Conservation (phyloP, 495 filamentous ascomycete species). For the Chaetomium fimeti region DNA sequence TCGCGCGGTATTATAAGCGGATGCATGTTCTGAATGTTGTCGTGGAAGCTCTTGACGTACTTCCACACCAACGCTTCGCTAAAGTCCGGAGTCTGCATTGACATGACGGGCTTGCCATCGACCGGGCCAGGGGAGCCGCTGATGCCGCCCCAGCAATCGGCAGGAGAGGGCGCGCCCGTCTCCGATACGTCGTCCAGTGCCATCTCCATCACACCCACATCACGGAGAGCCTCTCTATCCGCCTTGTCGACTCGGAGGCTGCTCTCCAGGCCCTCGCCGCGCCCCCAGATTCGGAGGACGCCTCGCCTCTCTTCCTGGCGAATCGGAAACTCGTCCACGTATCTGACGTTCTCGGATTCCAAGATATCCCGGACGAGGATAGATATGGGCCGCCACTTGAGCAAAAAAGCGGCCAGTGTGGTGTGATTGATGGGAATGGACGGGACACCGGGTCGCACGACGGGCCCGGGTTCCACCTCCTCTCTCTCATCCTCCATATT, state of each 20-base stretch:
- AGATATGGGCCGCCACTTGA: slow-evolving; percentile 68
- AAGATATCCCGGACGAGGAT: slow-evolving; percentile 50
- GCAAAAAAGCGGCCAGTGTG: slow-evolving; percentile 72
- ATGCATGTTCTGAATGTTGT: slow-evolving; percentile 83
- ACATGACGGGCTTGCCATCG: slow-evolving; percentile 52
- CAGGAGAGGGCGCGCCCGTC: slow-evolving; percentile 48
- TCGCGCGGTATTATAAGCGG: slow-evolving; percentile 66
- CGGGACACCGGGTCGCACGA: slow-evolving; percentile 53
- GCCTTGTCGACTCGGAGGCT: slow-evolving; percentile 19
- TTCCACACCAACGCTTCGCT: slow-evolving; percentile 58
- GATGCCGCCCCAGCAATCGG: slow-evolving; percentile 50
- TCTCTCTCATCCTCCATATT: slow-evolving; percentile 48
- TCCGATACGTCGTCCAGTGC: slow-evolving; percentile 46
- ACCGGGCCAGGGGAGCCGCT: slow-evolving; percentile 43
- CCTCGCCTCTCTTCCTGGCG: slow-evolving; percentile 73
- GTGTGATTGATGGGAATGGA: slow-evolving; percentile 76
- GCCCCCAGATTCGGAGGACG: slow-evolving; percentile 70
- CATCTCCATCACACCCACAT: slow-evolving; percentile 33
- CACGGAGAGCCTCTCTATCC: slow-evolving; percentile 34
- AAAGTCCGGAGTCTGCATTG: slow-evolving; percentile 57
- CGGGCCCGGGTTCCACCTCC: slow-evolving; percentile 46
- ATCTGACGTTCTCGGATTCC: slow-evolving; percentile 53
- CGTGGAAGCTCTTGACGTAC: slow-evolving; percentile 69
- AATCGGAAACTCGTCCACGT: slow-evolving; percentile 64
- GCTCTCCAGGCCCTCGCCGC: slow-evolving; percentile 67